Conservation (phyloP, 306 rosid species). For the Canavalia gladiata region DNA sequence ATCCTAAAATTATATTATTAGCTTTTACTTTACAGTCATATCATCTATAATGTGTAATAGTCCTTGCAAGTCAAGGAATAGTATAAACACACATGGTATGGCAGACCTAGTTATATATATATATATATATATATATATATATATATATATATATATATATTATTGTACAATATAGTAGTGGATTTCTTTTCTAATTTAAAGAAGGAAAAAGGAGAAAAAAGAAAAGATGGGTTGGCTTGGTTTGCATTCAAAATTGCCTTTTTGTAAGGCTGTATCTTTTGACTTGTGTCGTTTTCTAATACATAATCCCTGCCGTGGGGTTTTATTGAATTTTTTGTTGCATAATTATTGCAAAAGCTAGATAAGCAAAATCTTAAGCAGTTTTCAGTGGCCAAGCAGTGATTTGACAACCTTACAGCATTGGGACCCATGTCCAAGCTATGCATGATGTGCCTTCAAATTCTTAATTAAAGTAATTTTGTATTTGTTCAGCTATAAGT, state of each 20-base stretch:
- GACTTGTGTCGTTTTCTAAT: slow-evolving; percentile 59
- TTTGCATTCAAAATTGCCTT: slow-evolving; percentile 44
- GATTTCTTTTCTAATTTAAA: slow-evolving; percentile 24
- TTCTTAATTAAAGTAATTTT: not conserved
- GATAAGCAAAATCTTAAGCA: slow-evolving; percentile 49
- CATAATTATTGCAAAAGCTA: slow-evolving; percentile 55
- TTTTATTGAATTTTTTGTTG: slow-evolving; percentile 41
- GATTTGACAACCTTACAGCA: slow-evolving; percentile 36
- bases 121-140: not conserved
- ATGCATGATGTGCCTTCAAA: not conserved
- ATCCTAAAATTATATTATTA: no score
- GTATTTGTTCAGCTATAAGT: not conserved
- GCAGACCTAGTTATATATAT: no score
- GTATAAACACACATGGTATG: slow-evolving; percentile 17
- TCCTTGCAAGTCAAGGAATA: slow-evolving; percentile 24
- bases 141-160: not conserved
- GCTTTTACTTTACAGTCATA: not conserved
- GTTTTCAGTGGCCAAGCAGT: slow-evolving; percentile 13
- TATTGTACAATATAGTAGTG: slow-evolving; percentile 7
- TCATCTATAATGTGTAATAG: not conserved
- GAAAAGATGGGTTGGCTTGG: not conserved
- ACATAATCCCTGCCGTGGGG: slow-evolving; percentile 52
- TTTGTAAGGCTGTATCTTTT: slow-evolving; percentile 50
- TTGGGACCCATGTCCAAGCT: slow-evolving; percentile 2
- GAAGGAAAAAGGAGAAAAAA: not conserved